These are phyloP conservation scores for Pseudogymnoascus sp. DNA, from an alignment of 2,329 filamentous ascomycete genomes.

Conservation along the genomic window DNA sequence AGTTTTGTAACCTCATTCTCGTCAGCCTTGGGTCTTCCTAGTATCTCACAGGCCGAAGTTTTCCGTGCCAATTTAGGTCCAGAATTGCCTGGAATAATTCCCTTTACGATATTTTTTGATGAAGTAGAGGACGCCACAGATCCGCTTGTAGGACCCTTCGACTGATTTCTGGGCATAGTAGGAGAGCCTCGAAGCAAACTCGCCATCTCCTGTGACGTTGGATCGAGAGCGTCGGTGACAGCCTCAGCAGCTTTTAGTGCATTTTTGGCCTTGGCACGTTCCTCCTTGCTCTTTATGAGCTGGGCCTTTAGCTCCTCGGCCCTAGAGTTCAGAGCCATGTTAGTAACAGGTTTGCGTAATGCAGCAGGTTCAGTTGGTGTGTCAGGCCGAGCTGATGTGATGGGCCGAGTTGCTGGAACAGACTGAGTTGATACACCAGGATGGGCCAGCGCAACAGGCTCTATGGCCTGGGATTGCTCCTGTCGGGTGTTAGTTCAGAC, in stretches of 20 bases:
- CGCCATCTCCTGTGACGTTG: background rate
- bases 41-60: background rate
- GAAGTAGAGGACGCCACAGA: background rate
- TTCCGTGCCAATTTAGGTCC: background rate
- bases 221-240: background rate
- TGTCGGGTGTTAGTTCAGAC: background rate
- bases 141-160: background rate
- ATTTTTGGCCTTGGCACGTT: constrained; percentile 9
- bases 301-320: constrained; percentile 27
- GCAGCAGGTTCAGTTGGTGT: constrained; percentile 13
- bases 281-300: constrained; percentile 22
- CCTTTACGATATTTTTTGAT: background rate
- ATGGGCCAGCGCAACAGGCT: constrained; percentile 18
- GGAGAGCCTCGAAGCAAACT: background rate
- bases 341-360: constrained; percentile 12
- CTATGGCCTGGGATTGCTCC: constrained; percentile 15
- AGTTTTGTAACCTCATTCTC: background rate
- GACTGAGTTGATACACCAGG: background rate
- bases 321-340: constrained; percentile 21
- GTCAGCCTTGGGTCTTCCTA: background rate
- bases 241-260: background rate
- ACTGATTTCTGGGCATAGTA: background rate
- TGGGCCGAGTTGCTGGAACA: constrained; percentile 14
- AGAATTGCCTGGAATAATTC: background rate
- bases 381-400: background rate